Evolutionary conservation across 176 grass and related monocot species (phyloP), one percentile per base, ranked within the genome.

Genomic region (Musa acuminata): DNA sequence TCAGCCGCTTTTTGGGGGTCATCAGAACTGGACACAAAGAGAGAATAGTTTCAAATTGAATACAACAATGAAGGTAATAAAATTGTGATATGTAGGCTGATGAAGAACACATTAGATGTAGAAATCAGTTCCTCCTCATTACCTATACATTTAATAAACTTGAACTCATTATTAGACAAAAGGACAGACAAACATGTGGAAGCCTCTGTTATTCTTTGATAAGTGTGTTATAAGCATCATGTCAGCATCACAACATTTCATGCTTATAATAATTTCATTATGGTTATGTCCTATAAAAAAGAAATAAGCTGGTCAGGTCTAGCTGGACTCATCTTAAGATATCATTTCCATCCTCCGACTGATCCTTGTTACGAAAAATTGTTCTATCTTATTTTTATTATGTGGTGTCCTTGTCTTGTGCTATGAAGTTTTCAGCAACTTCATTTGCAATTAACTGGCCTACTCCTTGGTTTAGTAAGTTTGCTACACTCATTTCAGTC

Each of bases 31-130:
- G 90, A 72, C 75, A 53, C 88, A 91, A 76, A 88, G 95, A 72
- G 95, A 91, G 78, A 78, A 87, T 11, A 94, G 86, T 74, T 94
- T 93, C 75, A 87, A 93, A 57, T 65, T 98, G 62, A 98, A 91
- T 76, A 63, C 78, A 77, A 87, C 87, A 48, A 93, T 93, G 95
- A 93, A 91, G 95, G 95, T 91, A 43, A 43, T 43, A 43, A 43
- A 43, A 43, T 43, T 43, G 35, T 43, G 82, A 55, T 67, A 14
- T 9, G 9, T 77, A 16, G 49, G 6, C 22, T 72, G 49, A 19
- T 43, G 8, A 43, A 43, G 35, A 43, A 43, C 35, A 6, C 11
- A 21, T 2, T 35, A 2, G 14, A 8, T 19, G 14, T 19, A 48
- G 50, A 48, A 8, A 19, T 22, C 21, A 72, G 35, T 43, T 43